Evolutionary conservation across 108 stramenopile genomes (phyloP).

Genomic region (Asterionellopsis glacialis): DNA sequence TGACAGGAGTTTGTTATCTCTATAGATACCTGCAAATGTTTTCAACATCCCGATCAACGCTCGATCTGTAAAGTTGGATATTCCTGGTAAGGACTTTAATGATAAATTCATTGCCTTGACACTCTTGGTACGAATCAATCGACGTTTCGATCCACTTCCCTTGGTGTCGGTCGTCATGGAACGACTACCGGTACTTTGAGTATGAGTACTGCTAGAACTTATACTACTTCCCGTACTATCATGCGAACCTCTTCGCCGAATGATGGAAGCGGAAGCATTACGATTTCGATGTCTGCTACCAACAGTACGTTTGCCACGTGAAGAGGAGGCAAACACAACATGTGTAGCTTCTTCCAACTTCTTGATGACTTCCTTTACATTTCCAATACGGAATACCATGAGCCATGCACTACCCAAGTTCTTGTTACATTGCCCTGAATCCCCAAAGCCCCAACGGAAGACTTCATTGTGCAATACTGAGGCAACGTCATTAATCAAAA

Average conservation of each 20-base stretch:
- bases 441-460: conserved; percentile 76
- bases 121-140: not conserved
- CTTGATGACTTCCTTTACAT: conserved; percentile 65
- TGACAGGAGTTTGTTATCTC: conserved; percentile 57
- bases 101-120: conserved; percentile 25
- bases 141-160: not conserved
- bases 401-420: conserved; percentile 93
- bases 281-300: conserved; percentile 1
- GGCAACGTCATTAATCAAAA: conserved; percentile 93
- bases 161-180: not conserved
- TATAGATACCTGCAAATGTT: conserved; percentile 68
- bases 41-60: conserved; percentile 83
- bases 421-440: conserved; percentile 92
- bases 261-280: conserved; percentile 4
- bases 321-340: conserved; percentile 57
- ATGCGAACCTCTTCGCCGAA: not conserved
- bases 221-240: not conserved
- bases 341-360: conserved; percentile 70
- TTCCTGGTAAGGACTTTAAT: conserved; percentile 48
- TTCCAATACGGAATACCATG: conserved; percentile 92
- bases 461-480: conserved; percentile 87
- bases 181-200: no score
- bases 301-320: conserved; percentile 10
- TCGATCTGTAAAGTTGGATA: conserved; percentile 70
- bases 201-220: no score